Base-by-base conservation (phyloP, 139 green algal species). In the Chlorella sp. region DNA sequence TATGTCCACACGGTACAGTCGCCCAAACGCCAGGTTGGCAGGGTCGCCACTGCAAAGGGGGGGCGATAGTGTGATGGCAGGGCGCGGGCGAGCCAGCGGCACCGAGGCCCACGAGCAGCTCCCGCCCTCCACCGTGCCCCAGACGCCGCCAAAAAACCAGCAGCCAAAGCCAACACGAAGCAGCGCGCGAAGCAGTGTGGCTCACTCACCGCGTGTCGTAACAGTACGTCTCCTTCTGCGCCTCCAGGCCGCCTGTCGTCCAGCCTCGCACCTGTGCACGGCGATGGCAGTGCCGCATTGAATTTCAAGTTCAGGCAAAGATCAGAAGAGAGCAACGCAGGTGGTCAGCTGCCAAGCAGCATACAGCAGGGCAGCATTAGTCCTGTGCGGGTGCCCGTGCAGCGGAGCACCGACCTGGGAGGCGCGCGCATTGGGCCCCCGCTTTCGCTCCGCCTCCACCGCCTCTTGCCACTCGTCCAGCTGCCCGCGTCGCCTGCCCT, bases 21-120 rank as follows among this genome's bases (percentile, higher is more conserved):
- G 80, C 17, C 84, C 76, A 61, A 90, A 94, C 43, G 86, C 86
- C 27, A 91, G 41, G 74, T 93, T 94, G 31, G 88, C 78, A 19
- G 77, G 48, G 74, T 94, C 90, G 0, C 87, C 89, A 0, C 43
- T 77, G 69, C 48, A 35, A 1, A 48, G 12, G 25, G 27, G 4
- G 1, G 23, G 2, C 27, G 40, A 19, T 3, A 36, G 38, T 1
- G 36, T 2, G 8, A 23, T 38, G 38, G 40, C 8, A 69, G 8
- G 40, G 33, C n/a, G n/a, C n/a, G n/a, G 59, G 3, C 23, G 59
- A 3, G 59, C 29, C 59, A 45, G 19, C 0, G 33, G 11, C 42
- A 40, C 4, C n/a, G 40, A 21, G n/a, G n/a, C n/a, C n/a, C n/a
- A 43, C n/a, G 42, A 40, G 53, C 53, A n/a, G 53, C 14, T 21